Evolutionary conservation across 2,329 filamentous ascomycete species (phyloP), one percentile per base, ranked within the genome.

Genomic region (Trichoderma hamatum): DNA sequence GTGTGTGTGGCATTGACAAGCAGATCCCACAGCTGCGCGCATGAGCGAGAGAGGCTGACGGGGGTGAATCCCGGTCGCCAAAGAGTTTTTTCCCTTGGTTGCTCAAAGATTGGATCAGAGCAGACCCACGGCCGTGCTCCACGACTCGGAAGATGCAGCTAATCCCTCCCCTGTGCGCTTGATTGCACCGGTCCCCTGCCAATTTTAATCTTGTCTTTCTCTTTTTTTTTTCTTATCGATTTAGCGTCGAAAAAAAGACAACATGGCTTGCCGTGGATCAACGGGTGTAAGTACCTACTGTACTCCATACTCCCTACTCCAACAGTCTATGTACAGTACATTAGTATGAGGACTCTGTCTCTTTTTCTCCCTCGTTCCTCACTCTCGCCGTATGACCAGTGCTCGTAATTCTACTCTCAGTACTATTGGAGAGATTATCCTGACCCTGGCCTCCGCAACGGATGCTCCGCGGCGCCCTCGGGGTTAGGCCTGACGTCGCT

Each of bases 401-500:
- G n/a, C n/a, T n/a, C n/a, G 30, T 30, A 5, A 7, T 24, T 4
- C 21, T 26, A 28, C 16, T 24, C 13, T 26, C 6, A 6, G 16
- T 67, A 36, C 51, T 43, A 30, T 66, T 67, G 13, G 39, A 26
- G 13, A 5, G 9, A 43, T 62, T 49, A 3, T 32, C 59, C 26
- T 16, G 5, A 5, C 36, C 16, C 36, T 62, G 3, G 24, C 59
- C 43, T 14, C n/a, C 59, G 16, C 49, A 56, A 21, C 46, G 39
- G 5, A 36, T 34, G 52, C 63, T 24, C 54, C 54, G 56, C 56
- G 51, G 49, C 60, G 51, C 30, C 60, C 46, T 70, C 70, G 68
- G 68, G 64, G 60, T 60, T 69, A 36, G 52, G 66, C 71, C 67
- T 55, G 59, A 66, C 60, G 72, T 68, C 70, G 67, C 63, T 66